Conservation (phyloP, 2,329 filamentous ascomycete species). For the Simplicillium sp. region DNA sequence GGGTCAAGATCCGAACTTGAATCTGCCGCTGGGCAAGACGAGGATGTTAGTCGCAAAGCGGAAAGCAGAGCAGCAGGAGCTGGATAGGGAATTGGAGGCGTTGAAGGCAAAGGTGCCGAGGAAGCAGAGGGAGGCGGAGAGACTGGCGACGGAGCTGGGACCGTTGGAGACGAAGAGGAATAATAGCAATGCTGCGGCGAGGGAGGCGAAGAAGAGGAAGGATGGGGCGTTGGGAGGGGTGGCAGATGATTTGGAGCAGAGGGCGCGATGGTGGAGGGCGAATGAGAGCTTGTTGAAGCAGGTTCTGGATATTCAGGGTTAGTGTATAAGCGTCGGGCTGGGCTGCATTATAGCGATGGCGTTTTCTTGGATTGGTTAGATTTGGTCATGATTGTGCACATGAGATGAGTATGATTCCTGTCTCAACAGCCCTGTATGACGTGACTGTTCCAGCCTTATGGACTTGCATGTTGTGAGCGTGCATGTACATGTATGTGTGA, state of each 20-base stretch:
- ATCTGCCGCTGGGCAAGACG: conserved; percentile 49
- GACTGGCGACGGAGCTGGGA: conserved; percentile 56
- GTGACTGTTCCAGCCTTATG: no score
- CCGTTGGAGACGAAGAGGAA: conserved; percentile 59
- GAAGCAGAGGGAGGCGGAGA: conserved; percentile 58
- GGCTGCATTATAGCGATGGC: neutral
- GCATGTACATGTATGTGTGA: no score
- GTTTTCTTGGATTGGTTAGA: neutral
- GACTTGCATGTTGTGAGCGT: no score
- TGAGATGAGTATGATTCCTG: no score
- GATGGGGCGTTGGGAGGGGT: conserved; percentile 56
- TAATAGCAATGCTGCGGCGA: conserved; percentile 56
- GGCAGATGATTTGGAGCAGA: conserved; percentile 65
- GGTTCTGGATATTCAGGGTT: conserved; percentile 48
- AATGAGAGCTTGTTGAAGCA: conserved; percentile 54
- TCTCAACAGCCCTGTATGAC: no score
- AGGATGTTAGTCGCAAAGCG: conserved; percentile 39
- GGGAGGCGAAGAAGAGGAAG: conserved; percentile 59
- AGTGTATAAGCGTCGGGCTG: conserved; percentile 13
- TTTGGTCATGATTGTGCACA: neutral
- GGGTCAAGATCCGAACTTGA: conserved; percentile 32
- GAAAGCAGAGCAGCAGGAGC: conserved; percentile 41
- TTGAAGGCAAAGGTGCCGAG: conserved; percentile 53
- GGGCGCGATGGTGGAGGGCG: conserved; percentile 65
- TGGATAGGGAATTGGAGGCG: conserved; percentile 55